A percentile compares a stretch with the other conserved stretches of the same genome.
Evolutionary conservation across 2,329 filamentous ascomycete genomes (phyloP).

Genomic region (Colletotrichum sp.): DNA sequence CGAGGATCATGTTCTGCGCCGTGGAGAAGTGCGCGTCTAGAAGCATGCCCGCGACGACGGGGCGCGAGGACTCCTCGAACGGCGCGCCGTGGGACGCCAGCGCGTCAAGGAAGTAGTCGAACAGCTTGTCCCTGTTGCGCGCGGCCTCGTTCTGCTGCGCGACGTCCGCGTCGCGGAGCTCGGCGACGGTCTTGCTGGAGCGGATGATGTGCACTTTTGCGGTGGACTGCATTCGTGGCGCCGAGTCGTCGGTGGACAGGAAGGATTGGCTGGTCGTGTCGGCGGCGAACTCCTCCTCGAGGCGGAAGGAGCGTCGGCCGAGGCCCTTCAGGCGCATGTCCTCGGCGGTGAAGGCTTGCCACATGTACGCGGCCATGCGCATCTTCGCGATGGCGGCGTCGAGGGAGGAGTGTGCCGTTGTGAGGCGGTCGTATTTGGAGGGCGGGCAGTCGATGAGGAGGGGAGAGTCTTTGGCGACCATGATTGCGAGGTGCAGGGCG

Average conservation of each 20-base stretch:
- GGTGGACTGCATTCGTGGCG: conserved; percentile 13
- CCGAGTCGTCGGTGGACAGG: background rate
- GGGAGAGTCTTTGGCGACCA: conserved; percentile 73
- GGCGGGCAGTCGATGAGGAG: conserved; percentile 73
- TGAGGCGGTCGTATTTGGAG: conserved; percentile 60
- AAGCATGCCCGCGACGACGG: conserved; percentile 73
- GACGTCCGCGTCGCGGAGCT: conserved; percentile 67
- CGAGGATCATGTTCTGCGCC: conserved; percentile 62
- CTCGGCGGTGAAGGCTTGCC: conserved; percentile 79
- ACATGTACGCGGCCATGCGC: conserved; percentile 75
- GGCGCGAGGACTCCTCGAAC: conserved; percentile 44
- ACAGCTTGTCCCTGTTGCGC: conserved; percentile 61
- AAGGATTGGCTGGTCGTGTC: conserved; percentile 62
- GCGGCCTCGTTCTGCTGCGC: conserved; percentile 68
- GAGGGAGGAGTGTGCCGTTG: conserved; percentile 52
- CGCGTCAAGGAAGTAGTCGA: conserved; percentile 34
- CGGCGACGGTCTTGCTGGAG: conserved; percentile 67
- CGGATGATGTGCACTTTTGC: conserved; percentile 76
- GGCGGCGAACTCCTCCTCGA: conserved; percentile 76
- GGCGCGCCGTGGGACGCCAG: conserved; percentile 51
- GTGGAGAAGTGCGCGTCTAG: conserved; percentile 73
- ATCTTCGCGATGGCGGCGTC: conserved; percentile 73
- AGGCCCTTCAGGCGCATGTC: conserved; percentile 75
- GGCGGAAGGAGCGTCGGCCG: conserved; percentile 72
- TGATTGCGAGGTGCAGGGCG: conserved; percentile 73